A percentile compares a stretch with the other conserved stretches of the same genome.
These are phyloP conservation scores for Telfairia occidentalis DNA, from an alignment of 331 rosid genomes.

Conservation along the genomic window DNA sequence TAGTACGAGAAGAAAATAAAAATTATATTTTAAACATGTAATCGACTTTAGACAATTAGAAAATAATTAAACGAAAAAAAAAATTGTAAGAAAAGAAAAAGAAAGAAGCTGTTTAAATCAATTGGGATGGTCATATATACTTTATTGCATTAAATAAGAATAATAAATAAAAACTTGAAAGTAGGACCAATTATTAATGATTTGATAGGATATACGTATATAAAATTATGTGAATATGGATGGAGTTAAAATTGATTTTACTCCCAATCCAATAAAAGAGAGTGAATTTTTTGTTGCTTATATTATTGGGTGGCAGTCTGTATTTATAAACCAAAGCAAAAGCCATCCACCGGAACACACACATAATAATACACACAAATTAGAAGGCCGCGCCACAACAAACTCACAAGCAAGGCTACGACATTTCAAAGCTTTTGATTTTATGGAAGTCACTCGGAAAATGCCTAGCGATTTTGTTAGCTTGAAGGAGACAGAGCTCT, in stretches of 20 bases:
- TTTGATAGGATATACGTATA: background rate
- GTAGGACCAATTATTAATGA: slow-evolving; percentile 4
- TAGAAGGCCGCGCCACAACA: slow-evolving; percentile 1
- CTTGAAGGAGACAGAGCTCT: slow-evolving; percentile 82
- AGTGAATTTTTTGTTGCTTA: background rate
- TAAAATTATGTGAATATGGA: background rate
- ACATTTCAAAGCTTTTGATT: background rate
- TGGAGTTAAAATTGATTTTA: background rate
- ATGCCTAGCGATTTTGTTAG: slow-evolving; percentile 17
- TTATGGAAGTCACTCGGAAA: slow-evolving; percentile 26
- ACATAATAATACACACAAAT: background rate
- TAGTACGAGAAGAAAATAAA: no score
- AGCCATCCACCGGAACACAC: background rate
- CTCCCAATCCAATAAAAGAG: background rate
- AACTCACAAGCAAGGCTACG: no score
- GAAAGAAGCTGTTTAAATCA: background rate
- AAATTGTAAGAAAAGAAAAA: background rate
- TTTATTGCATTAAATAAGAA: slow-evolving; percentile 5
- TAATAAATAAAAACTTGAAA: slow-evolving; percentile 1
- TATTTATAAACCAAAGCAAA: background rate
- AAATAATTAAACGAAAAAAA: background rate
- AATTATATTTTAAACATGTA: background rate
- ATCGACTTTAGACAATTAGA: background rate
- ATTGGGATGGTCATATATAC: background rate
- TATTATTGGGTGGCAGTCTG: slow-evolving; percentile 13